Evolutionary conservation across 2,329 filamentous ascomycete species (phyloP).

Genomic region (Ophioceras dolichostomum): DNA sequence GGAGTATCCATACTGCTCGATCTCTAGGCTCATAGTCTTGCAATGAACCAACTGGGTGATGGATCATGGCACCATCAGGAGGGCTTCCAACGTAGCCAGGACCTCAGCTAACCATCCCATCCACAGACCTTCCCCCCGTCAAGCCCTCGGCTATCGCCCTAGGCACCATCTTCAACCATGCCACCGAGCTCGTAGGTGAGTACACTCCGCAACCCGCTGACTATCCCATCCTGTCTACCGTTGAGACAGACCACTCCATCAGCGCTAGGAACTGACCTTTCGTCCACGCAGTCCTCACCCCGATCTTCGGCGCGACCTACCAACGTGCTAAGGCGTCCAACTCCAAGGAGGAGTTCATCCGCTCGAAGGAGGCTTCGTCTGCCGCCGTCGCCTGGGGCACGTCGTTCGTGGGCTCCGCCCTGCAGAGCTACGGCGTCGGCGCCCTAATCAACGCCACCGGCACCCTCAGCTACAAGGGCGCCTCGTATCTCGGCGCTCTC

Average conservation of each 20-base stretch:
- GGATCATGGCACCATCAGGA: too few relatives aligned
- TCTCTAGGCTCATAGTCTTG: too few relatives aligned
- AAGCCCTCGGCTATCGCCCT: slow-evolving; percentile 97
- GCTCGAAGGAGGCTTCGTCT: slow-evolving; percentile 81
- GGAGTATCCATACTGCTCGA: too few relatives aligned
- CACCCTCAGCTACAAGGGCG: slow-evolving; percentile 92
- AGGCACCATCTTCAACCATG: slow-evolving; percentile 92
- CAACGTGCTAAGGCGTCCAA: slow-evolving; percentile 82
- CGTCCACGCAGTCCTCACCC: slow-evolving; percentile 51
- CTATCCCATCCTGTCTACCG: too few relatives aligned
- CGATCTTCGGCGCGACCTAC: slow-evolving; percentile 91
- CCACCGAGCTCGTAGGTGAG: slow-evolving; percentile 61
- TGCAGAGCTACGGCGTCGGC: slow-evolving; percentile 83
- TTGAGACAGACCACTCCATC: too few relatives aligned
- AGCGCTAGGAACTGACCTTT: too few relatives aligned
- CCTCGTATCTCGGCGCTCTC: slow-evolving; percentile 80
- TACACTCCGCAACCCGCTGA: slow-evolving; percentile 1
- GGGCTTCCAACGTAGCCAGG: too few relatives aligned
- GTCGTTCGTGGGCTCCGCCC: slow-evolving; percentile 74
- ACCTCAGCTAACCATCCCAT: too few relatives aligned
- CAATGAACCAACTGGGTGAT: too few relatives aligned
- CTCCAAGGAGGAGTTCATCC: slow-evolving; percentile 90
- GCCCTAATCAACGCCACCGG: slow-evolving; percentile 90
- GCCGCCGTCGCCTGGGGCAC: slow-evolving; percentile 85
- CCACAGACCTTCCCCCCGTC: slow-evolving; percentile 57